phyloP scores from a whole-genome alignment of 2,329 filamentous ascomycete genomes.

The Claviceps sp. region DNA sequence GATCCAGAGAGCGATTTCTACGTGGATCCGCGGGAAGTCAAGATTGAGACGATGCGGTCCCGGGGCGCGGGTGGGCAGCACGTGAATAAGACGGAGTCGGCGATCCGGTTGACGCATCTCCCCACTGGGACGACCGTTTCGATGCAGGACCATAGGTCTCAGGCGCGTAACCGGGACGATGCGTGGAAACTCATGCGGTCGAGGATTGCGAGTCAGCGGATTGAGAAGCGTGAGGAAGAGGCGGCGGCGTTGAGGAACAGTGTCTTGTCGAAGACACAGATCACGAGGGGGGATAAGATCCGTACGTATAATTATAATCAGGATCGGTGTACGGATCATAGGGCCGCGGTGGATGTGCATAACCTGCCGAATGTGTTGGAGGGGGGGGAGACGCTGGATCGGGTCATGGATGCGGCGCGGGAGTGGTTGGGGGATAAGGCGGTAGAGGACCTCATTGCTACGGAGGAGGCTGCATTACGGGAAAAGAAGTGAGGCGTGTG shows the following conservation, averaged over 20 bases:
- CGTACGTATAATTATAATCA: conserved; percentile 73
- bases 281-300: conserved; percentile 87
- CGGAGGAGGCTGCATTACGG: conserved; percentile 32
- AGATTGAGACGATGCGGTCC: conserved; percentile 79
- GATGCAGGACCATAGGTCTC: conserved; percentile 87
- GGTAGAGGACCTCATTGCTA: conserved; percentile 56
- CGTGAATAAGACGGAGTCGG: conserved; percentile 96
- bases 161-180: conserved; percentile 74
- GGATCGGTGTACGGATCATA: conserved; percentile 77
- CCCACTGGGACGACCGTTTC: conserved; percentile 78
- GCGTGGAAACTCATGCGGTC: conserved; percentile 80
- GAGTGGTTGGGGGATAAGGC: conserved; percentile 66
- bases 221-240: conserved; percentile 76
- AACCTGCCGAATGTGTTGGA: conserved; percentile 69
- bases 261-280: conserved; percentile 65
- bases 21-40: conserved; percentile 71
- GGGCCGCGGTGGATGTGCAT: conserved; percentile 66
- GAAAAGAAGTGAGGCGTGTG: neutral
- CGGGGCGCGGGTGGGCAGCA: conserved; percentile 90
- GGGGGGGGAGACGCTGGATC: conserved; percentile 58
- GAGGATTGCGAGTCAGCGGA: conserved; percentile 63
- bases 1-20: conserved; percentile 89
- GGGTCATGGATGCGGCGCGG: conserved; percentile 64
- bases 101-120: conserved; percentile 79
- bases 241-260: conserved; percentile 60